Evolutionary conservation across 2,329 filamentous ascomycete genomes (phyloP), one percentile per base, ranked within the genome.

Genomic region (Aureobasidium sp.): DNA sequence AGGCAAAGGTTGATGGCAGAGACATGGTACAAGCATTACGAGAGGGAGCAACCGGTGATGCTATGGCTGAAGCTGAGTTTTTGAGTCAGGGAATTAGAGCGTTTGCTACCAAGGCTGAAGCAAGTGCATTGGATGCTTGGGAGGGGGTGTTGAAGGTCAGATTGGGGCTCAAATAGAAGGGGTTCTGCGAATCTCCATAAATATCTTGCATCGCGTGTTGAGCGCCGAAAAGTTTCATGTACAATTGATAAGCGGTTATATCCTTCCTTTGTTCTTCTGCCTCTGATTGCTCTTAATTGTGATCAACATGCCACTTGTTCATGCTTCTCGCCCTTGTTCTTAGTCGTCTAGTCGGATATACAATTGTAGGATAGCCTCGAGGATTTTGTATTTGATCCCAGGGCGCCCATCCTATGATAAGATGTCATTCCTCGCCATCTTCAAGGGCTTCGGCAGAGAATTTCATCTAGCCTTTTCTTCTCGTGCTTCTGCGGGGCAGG

Each of bases 11-110:
- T 27, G 66, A 60, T n/a, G 63, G 29, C 2, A 40, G 35, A 22
- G 60, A 59, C 0, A 62, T 70, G 4, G 44, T 63, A 22, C 63
- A 60, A 19, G 42, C 19, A 22, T 64, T 69, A 49, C 44, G 54
- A 14, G 40, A 58, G 15, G 56, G 61, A 8, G 39, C 15, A 7
- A 49, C 48, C 11, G 61, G 61, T 9, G 54, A 52, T 35, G 61
- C 61, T 12, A 44, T 63, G 17, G 35, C 37, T 12, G 54, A 59
- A 19, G 48, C 54, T 31, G 39, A 54, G 17, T 29, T 42, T 3
- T 39, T 53, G 61, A 47, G 56, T 6, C 42, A 60, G 22, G 53
- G 61, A 5, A 27, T 63, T 2, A 39, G 54, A 27, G 24, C 14
- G 11, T 63, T 63, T 49, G 61, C 54, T 27, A 49, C 33, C 19